Evolutionary conservation across 2,329 filamentous ascomycete genomes (phyloP).

Genomic region (Corinectria fuckeliana): DNA sequence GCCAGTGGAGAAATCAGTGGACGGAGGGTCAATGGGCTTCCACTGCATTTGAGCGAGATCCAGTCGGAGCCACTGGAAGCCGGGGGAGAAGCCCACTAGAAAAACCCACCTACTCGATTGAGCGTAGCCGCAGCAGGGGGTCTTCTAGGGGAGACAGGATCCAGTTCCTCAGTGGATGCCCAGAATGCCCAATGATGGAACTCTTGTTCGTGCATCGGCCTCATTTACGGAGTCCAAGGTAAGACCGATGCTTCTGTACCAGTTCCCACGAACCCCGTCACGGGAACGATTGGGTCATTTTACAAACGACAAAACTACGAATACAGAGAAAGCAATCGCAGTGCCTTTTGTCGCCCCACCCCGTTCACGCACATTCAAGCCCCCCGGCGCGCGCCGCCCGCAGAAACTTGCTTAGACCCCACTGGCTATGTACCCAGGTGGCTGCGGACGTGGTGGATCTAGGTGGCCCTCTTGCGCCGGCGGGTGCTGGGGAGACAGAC

Average conservation of each 20-base stretch:
- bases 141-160: slow-evolving; percentile 1
- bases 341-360: too few relatives aligned
- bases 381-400: not conserved
- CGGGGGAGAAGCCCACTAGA: slow-evolving; percentile 38
- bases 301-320: not conserved
- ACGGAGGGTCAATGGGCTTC: slow-evolving; percentile 27
- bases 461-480: slow-evolving; percentile 5
- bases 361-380: too few relatives aligned
- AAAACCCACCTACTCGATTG: slow-evolving; percentile 36
- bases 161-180: not conserved
- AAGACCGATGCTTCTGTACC: not conserved
- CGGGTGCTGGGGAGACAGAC: not conserved
- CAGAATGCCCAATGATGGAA: not conserved
- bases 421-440: too few relatives aligned
- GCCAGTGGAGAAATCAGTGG: slow-evolving; percentile 18
- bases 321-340: not conserved
- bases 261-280: not conserved
- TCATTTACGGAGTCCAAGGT: not conserved
- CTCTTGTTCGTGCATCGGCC: not conserved
- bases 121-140: slow-evolving; percentile 27
- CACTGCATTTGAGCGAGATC: slow-evolving; percentile 25
- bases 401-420: not conserved
- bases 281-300: not conserved
- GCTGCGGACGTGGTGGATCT: not conserved
- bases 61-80: slow-evolving; percentile 38